Evolutionary conservation across 2,329 filamentous ascomycete species (phyloP), one percentile per base, ranked within the genome.

Genomic region (Alternaria triticina): DNA sequence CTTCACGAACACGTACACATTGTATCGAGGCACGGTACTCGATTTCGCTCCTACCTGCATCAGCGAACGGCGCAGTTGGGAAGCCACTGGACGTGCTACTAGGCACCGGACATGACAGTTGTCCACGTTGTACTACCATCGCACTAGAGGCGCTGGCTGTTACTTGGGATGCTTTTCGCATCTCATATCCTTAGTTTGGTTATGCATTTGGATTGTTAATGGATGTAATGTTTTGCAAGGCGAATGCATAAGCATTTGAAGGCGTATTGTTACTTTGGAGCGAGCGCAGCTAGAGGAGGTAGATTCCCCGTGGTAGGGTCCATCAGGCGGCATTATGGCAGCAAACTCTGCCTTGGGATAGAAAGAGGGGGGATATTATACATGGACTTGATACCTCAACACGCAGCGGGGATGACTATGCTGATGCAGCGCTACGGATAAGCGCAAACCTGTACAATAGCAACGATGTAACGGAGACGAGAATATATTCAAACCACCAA

Each of bases 11-110:
- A 63, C 46, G 36, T 20, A 56, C 40, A 56, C 20, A 30, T 45
- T 43, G 33, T 25, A 56, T 51, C 33, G 49, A 54, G 46, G 46
- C 36, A 60, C 55, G 55, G 49, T 44, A 33, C 54, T 47, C 62
- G 56, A 43, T 54, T 44, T 58, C 45, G 58, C 52, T 33, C 62
- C 65, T 51, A 65, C 43, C 61, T 68, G 73, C 71, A 74, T 75
- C 61, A 74, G 71, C 71, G 70, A 72, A 70, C 57, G 72, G 73
- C 73, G 73, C 57, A 67, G 64, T 63, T 44, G 51, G 30, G 15
- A 46, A 51, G 55, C 60, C 43, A 57, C 52, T 57, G 52, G 27
- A 64, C 15, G 57, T 59, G 59, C 64, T 63, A 54, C 56, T 33
- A 59, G 55, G 27, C 43, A 47, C 33, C 20, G 56, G 17, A 50